Evolutionary conservation across 1,284 basidiomycete species (phyloP), one percentile per base, ranked within the genome.

Genomic region (Phellopilus nigrolimitatus): DNA sequence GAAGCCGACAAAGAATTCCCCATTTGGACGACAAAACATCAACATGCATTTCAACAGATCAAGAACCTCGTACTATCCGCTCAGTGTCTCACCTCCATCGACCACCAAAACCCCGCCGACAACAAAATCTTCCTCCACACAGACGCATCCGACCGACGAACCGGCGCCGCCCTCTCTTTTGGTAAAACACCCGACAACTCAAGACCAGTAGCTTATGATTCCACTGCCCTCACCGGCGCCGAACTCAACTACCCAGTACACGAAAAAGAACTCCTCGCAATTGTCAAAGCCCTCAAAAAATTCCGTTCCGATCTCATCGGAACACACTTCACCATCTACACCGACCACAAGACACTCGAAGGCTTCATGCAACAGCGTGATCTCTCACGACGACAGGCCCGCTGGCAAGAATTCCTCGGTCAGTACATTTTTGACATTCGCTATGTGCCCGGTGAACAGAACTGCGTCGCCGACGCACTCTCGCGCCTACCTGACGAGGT

Each of bases 261-360:
- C 37, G 60, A 74, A 43, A 66, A 69, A 17, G 66, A 70, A 46
- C 52, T 71, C 0, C 55, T 72, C 0, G 67, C 66, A 0, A 68
- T 73, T 8, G 55, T 73, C 0, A 37, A 57, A 0, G 65, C 67
- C 0, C 55, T 73, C 0, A 59, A 65, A 24, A 69, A 69, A 34
- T 77, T 68, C 66, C 25, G 60, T 0, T 40, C 56, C 0, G 61
- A 69, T 13, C 57, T 75, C 0, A 33, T 74, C 0, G 71, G 70
- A 0, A 38, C 51, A 0, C 60, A 49, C 0, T 65, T 75, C 34
- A 41, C 48, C 0, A 57, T 75, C 1, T 66, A 63, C 41, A 72
- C 70, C 0, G 68, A 75, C 53, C 74, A 78, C 51, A 40, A 58
- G 0, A 72, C 68, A 0, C 59, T 77, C 0, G 61, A 71, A 27